phyloP scores from a whole-genome alignment of 345 rosid species.

The Arabis alpina region DNA sequence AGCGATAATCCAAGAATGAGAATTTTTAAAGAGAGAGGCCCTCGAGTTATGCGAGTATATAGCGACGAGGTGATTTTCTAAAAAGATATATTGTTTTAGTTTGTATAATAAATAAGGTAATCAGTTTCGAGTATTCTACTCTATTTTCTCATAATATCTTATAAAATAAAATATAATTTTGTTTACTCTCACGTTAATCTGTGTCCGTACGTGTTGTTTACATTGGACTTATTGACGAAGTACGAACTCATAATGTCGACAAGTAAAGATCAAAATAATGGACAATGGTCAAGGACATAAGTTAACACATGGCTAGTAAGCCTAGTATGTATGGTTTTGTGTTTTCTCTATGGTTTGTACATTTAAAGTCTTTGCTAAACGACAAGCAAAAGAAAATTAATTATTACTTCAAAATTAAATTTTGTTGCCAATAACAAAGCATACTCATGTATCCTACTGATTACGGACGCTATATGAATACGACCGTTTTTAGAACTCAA shows the following conservation, averaged over 20 bases:
- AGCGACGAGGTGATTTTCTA: too few species aligned
- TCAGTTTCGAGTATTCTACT: too few species aligned
- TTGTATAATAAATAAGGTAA: too few species aligned
- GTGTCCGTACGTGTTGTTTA: conserved; percentile 9
- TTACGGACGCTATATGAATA: conserved; percentile 27
- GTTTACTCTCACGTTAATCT: not conserved
- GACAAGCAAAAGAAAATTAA: conserved; percentile 4
- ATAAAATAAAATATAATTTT: not conserved
- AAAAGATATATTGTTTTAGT: too few species aligned
- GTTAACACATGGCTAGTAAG: conserved; percentile 30
- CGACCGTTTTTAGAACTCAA: conserved; percentile 8
- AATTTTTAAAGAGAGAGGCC: too few species aligned
- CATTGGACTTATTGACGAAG: conserved; percentile 21
- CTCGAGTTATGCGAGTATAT: too few species aligned
- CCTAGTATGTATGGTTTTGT: not conserved
- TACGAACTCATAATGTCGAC: conserved; percentile 40
- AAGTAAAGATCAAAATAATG: conserved; percentile 35
- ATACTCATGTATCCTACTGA: conserved; percentile 20
- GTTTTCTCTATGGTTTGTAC: not conserved
- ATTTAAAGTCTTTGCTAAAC: conserved; percentile 19
- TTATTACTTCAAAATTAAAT: conserved; percentile 6
- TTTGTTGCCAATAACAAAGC: conserved; percentile 9
- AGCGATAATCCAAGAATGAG: not conserved
- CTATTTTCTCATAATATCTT: not conserved
- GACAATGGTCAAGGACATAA: conserved; percentile 31